Base-by-base conservation (phyloP, 352 stramenopile species). In the Pythium coloratum region DNA sequence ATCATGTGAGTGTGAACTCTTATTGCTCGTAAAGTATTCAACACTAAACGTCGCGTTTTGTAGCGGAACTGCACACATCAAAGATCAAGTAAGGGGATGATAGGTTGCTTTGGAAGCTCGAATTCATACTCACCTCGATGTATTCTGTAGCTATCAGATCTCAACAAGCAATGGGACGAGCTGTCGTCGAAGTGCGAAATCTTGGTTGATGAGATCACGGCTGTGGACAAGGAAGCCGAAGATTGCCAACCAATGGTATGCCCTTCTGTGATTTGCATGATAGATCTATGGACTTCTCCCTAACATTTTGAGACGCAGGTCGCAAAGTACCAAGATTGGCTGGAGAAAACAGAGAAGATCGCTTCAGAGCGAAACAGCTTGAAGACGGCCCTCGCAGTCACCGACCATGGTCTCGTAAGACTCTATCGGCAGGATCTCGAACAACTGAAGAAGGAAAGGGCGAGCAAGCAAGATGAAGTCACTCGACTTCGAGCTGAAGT, bases 1-100 rank as follows among this genome's bases (percentile, higher is more conserved):
- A 60, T 78, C 42, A 76, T 78, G 72, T 78, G 64, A 55, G 38
- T 32, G 14, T 14, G 12, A 20, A 47, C 30, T 6, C 28, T 1
- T 40, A 5, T 10, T 62, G 13, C 38, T 30, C 7, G 8, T 30
- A 36, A 30, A 18, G 2, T 32, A 33, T 34, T 62, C 24, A 65
- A 20, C 20, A 6, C 40, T 57, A 59, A 66, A 28, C 2, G 33
- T 26, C 14, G 16, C 6, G 46, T 28, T 38, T 30, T 28, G 42
- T 34, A 76, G 69, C 36, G 69, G 69, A 2, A 76, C 64, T 26
- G 57, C 28, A 8, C 13, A 56, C 30, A 30, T 76, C 7, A 69
- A 61, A 61, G 63, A 71, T 16, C 6, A 71, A 55, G 68, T 71
- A 55, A 49, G 34, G 6, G 30, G n/a, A 51, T 24, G 20, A 24